Percentiles rank a stretch among this genome's conserved stretches.
phyloP scores from a whole-genome alignment of 345 rosid genomes.

The Populus tremula region DNA sequence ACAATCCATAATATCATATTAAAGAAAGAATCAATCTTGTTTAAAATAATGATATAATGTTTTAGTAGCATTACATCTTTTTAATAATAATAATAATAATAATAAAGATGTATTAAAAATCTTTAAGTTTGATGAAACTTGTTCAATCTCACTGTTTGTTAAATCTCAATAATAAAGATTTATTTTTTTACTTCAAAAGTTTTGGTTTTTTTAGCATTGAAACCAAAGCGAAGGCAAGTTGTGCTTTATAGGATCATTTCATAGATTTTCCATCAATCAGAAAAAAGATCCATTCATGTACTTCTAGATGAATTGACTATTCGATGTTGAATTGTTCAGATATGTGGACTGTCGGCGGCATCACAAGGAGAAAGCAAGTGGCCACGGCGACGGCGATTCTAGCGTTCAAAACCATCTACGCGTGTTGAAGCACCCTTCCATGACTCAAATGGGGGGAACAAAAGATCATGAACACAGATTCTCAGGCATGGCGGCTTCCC shows the following conservation, averaged over 20 bases:
- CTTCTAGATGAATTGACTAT: neutral
- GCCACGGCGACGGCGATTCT: constrained; percentile 41
- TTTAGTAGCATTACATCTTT: too few relatives aligned
- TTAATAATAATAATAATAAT: too few relatives aligned
- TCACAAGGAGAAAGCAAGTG: neutral
- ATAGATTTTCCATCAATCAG: too few relatives aligned
- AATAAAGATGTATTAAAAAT: too few relatives aligned
- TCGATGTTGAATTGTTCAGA: constrained; percentile 21
- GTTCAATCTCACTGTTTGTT: too few relatives aligned
- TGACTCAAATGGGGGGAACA: constrained; percentile 37
- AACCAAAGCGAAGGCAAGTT: constrained; percentile 48
- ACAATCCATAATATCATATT: too few relatives aligned
- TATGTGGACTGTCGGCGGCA: constrained; percentile 13
- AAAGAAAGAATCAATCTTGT: too few relatives aligned
- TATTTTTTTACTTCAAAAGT: too few relatives aligned
- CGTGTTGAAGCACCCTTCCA: constrained; percentile 54
- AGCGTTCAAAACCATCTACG: constrained; percentile 30
- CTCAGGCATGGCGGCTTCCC: constrained; percentile 34
- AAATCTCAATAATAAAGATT: too few relatives aligned
- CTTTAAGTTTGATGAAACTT: too few relatives aligned
- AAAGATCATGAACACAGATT: constrained; percentile 35
- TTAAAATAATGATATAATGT: too few relatives aligned
- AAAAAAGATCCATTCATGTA: neutral
- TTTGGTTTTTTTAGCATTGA: constrained; percentile 2
- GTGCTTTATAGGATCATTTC: neutral